Base-by-base conservation (phyloP, 495 filamentous ascomycete species). In the Neurospora sp. region DNA sequence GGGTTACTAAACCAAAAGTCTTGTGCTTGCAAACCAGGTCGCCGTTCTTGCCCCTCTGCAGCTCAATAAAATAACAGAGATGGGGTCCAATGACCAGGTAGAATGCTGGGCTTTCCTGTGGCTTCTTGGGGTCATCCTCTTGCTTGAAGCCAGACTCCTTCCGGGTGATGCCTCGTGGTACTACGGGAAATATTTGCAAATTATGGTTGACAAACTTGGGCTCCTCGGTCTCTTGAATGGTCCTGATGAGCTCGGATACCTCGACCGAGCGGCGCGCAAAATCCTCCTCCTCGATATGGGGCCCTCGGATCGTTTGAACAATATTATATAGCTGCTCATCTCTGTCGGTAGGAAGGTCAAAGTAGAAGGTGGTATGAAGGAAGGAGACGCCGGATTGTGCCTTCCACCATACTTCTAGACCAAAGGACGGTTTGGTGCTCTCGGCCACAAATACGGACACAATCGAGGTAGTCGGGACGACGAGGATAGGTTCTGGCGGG, bases 1-100 rank as follows among this genome's bases (percentile, higher is more conserved):
- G 82, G 16, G 91, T 92, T 74, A 96, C 89, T 61, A 96, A 85
- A 4, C 94, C 96, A 78, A 90, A 89, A 0, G 88, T 73, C 14
- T 70, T 79, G 69, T 79, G 76, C 44, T 74, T 79, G 35, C 90
- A 35, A 78, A 83, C 72, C 79, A 85, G 71, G 80, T 83, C 71
- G 80, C 86, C 71, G 84, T 89, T 68, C 86, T 89, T 81, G 12
- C 70, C 73, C 83, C 86, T 75, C 80, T 82, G 48, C 79, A 83
- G 81, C 48, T 93, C 91, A 20, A 96, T 87, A 22, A 98, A 77
- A 80, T 97, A 91, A 69, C 97, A 84, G 71, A 93, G 91, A 82
- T 96, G 90, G 20, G 92, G 85, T 20, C 94, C 94, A 76, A 99
- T 88, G 0, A 90, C 93, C 69, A 99, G 87, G 79, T 97, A 97